Conservation (phyloP, 23 red algal species). For the Gracilaria domingensis region DNA sequence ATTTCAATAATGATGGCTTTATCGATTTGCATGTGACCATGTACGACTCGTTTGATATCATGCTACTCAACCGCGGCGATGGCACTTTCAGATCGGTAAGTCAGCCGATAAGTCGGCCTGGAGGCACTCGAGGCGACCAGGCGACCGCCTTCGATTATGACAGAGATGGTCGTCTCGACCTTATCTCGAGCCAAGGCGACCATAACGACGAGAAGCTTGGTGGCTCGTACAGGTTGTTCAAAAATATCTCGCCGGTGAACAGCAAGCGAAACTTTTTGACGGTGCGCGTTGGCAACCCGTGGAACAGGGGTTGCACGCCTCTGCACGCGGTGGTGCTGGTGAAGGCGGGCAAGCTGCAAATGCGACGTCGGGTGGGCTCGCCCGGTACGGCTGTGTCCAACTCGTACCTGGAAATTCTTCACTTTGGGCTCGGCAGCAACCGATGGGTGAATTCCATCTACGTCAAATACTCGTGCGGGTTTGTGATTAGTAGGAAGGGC, state of each 20-base stretch:
- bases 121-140: constrained; percentile 15
- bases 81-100: constrained; percentile 56
- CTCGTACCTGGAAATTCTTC: constrained; percentile 57
- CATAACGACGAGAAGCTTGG: constrained; percentile 16
- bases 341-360: background rate
- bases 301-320: constrained; percentile 9
- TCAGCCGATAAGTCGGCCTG: constrained; percentile 18
- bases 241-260: constrained; percentile 11
- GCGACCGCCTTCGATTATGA: constrained; percentile 72
- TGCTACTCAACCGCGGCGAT: constrained; percentile 72
- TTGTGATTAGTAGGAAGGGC: background rate
- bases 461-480: constrained; percentile 7
- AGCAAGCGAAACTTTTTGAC: constrained; percentile 33
- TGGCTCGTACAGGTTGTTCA: constrained; percentile 37
- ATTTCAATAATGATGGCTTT: constrained; percentile 84
- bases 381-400: constrained; percentile 37
- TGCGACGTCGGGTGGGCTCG: constrained; percentile 53
- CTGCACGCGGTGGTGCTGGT: constrained; percentile 51
- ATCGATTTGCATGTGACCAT: constrained; percentile 64
- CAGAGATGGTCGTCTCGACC: constrained; percentile 64
- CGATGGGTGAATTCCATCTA: constrained; percentile 1
- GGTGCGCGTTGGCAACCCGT: constrained; percentile 35
- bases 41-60: constrained; percentile 41
- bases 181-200: constrained; percentile 53
- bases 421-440: constrained; percentile 42